Evolutionary conservation across 1,284 basidiomycete species (phyloP).

Genomic region (Cutaneotrichosporon cutaneum): DNA sequence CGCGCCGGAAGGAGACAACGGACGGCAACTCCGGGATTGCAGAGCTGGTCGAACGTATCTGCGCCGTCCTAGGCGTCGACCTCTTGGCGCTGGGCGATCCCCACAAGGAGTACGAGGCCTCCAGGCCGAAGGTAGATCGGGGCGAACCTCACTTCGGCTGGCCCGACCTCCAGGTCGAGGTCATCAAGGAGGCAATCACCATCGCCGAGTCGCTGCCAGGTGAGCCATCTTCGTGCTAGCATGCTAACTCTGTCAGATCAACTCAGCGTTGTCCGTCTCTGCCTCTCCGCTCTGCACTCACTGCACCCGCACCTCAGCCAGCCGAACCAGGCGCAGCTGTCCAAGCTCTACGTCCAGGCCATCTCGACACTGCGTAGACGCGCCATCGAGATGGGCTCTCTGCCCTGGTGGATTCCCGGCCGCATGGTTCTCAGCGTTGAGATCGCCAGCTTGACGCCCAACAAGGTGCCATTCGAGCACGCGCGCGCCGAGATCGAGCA

Average conservation of each 20-base stretch:
- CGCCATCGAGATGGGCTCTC: constrained; percentile 62
- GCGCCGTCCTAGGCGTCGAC: constrained; percentile 57
- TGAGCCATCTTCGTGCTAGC: constrained; percentile 42
- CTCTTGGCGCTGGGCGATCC: constrained; percentile 12
- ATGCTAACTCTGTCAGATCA: constrained; percentile 23
- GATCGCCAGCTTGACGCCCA: constrained; percentile 69
- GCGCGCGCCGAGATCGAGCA: constrained; percentile 38
- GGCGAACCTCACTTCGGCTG: constrained; percentile 65
- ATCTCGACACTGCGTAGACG: constrained; percentile 70
- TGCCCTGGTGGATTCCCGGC: constrained; percentile 78
- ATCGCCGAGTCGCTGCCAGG: constrained; percentile 90
- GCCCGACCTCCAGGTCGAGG: constrained; percentile 87
- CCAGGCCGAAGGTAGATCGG: constrained; percentile 11
- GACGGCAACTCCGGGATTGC: constrained; percentile 78
- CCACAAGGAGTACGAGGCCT: constrained; percentile 21
- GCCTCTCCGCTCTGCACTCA: constrained; percentile 68
- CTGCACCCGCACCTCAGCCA: constrained; percentile 66
- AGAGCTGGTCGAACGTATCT: constrained; percentile 67
- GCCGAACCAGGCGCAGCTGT: constrained; percentile 74
- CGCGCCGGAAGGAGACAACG: constrained; percentile 67
- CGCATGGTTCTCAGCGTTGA: constrained; percentile 75
- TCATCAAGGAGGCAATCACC: constrained; percentile 84
- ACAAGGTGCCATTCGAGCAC: constrained; percentile 72
- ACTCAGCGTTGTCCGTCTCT: constrained; percentile 35
- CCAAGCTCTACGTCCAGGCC: constrained; percentile 66